phyloP scores from a whole-genome alignment of 2,329 filamentous ascomycete genomes.

The Aspergillus chevalieri region DNA sequence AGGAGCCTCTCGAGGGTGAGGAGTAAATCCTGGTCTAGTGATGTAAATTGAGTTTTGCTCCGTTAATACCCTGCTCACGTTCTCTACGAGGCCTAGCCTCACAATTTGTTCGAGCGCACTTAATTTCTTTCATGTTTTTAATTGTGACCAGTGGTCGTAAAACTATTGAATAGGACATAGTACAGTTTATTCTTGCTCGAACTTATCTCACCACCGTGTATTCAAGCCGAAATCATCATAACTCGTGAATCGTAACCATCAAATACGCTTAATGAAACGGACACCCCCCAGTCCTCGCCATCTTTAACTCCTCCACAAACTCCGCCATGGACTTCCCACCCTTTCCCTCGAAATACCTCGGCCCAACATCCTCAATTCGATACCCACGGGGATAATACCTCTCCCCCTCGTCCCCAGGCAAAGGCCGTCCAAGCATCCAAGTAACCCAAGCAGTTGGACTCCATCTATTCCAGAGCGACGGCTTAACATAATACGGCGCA shows the following conservation, averaged over 20 bases:
- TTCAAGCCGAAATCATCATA: no score
- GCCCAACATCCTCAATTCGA: slow-evolving; percentile 55
- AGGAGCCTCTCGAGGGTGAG: slow-evolving; percentile 66
- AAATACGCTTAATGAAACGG: slow-evolving; percentile 36
- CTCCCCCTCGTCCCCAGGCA: slow-evolving; percentile 44
- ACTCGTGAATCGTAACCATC: no score
- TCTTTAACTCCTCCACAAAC: slow-evolving; percentile 40
- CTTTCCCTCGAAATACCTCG: slow-evolving; percentile 47
- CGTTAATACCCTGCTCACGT: slow-evolving; percentile 31
- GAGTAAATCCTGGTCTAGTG: slow-evolving; percentile 48
- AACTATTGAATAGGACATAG: slow-evolving; percentile 26
- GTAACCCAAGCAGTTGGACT: slow-evolving; percentile 50
- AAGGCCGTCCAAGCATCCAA: slow-evolving; percentile 39
- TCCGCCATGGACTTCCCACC: slow-evolving; percentile 33
- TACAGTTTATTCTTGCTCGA: slow-evolving; percentile 16
- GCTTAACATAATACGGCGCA: slow-evolving; percentile 60
- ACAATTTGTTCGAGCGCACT: slow-evolving; percentile 33
- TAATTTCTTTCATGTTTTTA: slow-evolving; percentile 32
- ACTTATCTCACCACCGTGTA: no score
- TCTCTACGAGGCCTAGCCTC: slow-evolving; percentile 20
- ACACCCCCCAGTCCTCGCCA: slow-evolving; percentile 41
- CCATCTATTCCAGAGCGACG: slow-evolving; percentile 58
- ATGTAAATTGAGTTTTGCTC: slow-evolving; percentile 26
- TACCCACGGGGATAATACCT: slow-evolving; percentile 47
- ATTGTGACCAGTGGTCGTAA: slow-evolving; percentile 20